Conservation (phyloP, 2,329 filamentous ascomycete species). For the Paraphaeosphaeria sporulosa region DNA sequence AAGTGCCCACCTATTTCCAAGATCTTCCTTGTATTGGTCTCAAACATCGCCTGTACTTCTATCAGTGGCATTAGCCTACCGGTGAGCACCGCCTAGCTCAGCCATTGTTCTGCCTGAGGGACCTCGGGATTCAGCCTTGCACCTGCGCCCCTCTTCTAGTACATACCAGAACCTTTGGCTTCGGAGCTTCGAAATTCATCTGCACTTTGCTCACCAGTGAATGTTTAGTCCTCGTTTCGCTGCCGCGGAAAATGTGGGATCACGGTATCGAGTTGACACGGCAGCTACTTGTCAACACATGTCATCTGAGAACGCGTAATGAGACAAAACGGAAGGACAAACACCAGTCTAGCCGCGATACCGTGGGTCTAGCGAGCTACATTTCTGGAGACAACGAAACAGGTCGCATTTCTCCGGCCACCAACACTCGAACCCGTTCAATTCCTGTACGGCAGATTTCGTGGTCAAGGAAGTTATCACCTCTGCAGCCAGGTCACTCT, state of each 20-base stretch:
- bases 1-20: neutral
- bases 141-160: neutral
- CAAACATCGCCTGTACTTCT: neutral
- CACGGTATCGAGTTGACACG: neutral
- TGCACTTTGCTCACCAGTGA: too few relatives aligned
- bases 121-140: neutral
- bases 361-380: neutral
- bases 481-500: neutral
- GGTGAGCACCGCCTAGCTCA: neutral
- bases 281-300: neutral
- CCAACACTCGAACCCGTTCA: neutral
- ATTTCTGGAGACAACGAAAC: neutral
- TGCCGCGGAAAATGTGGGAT: neutral
- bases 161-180: neutral
- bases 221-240: neutral
- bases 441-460: too few relatives aligned
- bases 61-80: neutral
- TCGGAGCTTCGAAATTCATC: neutral
- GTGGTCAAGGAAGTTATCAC: neutral
- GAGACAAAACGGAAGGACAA: neutral
- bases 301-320: neutral
- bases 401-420: neutral
- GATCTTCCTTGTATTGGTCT: neutral
- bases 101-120: constrained; percentile 4
- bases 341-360: neutral